Base-by-base conservation (phyloP, 805 yeast genomes). In the Candida andamanensis region DNA sequence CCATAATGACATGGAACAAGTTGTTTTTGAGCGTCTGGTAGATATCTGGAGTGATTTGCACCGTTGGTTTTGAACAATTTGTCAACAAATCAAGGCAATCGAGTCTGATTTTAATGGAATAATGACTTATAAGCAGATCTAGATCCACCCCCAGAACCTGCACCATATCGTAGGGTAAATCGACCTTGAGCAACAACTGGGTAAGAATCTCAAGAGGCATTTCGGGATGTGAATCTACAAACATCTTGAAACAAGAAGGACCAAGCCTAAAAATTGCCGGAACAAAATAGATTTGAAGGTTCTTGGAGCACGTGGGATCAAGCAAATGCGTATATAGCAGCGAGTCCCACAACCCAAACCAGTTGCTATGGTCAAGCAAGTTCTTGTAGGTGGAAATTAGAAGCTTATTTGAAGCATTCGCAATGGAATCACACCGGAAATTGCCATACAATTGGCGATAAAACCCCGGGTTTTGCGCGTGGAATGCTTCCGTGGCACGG, bases 401-500 rank as follows among this genome's bases (percentile, higher is more conserved):
- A 12, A 78, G 65, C 46, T 76, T 80, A n/a, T 83, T 78, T 13
- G 77, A 65, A 3, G 80, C 71, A 38, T 76, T 82, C 0, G 92
- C 80, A 34, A 85, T 50, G 0, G 85, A 72, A 42, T 73, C 76
- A 1, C 78, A 65, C 62, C 56, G 59, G 82, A 76, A 12, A 66
- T 53, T 2, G 56, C 44, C 10, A 82, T 47, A n/a, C 82, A 67
- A 7, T 57, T 57, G 3, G 42, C 14, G 10, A 6, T 36, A 23
- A 67, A 12, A 34, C 15, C 3, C 15, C 8, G 9, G 5, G 14
- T 29, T 26, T 9, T 17, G 11, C 14, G 24, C 9, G 12, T 12
- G 26, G 14, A 33, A 21, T 16, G 17, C 5, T 12, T 12, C 24
- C 5, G 17, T 16, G 6, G 14, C 15, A 6, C 9, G 8, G 3